Conservation (phyloP, 108 stramenopile genomes). For the Nitzschia inconspicua region DNA sequence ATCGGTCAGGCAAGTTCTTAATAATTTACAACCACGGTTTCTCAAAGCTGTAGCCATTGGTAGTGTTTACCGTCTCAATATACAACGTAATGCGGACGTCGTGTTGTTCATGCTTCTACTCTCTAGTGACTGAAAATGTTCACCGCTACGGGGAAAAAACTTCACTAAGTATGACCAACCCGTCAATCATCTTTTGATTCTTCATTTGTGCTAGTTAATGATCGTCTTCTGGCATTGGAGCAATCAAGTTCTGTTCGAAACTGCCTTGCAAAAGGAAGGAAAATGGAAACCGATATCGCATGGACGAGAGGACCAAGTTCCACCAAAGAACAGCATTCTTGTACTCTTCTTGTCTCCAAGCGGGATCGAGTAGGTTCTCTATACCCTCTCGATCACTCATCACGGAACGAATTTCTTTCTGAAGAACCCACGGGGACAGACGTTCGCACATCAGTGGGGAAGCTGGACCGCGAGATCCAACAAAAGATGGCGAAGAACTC, state of each 20-base stretch:
- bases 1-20: too few relatives aligned
- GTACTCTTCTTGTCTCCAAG: constrained; percentile 67
- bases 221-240: constrained; percentile 73
- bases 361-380: constrained; percentile 65
- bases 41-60: too few relatives aligned
- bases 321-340: constrained; percentile 84
- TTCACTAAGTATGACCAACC: too few relatives aligned
- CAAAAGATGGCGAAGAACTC: constrained; percentile 65
- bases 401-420: constrained; percentile 80
- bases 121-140: too few relatives aligned
- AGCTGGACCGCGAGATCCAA: constrained; percentile 66
- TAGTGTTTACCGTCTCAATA: too few relatives aligned
- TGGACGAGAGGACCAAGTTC: constrained; percentile 81
- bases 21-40: too few relatives aligned
- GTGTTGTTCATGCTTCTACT: too few relatives aligned
- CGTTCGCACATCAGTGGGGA: constrained; percentile 82
- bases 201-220: too few relatives aligned
- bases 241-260: constrained; percentile 76
- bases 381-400: constrained; percentile 68
- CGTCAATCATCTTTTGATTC: too few relatives aligned
- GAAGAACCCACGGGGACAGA: constrained; percentile 80
- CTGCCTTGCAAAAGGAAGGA: constrained; percentile 76
- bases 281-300: constrained; percentile 80
- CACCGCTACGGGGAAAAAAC: too few relatives aligned
- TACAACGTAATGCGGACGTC: too few relatives aligned